phyloP scores from a whole-genome alignment of 177 flowering plant species.

The Vitis hybrid region DNA sequence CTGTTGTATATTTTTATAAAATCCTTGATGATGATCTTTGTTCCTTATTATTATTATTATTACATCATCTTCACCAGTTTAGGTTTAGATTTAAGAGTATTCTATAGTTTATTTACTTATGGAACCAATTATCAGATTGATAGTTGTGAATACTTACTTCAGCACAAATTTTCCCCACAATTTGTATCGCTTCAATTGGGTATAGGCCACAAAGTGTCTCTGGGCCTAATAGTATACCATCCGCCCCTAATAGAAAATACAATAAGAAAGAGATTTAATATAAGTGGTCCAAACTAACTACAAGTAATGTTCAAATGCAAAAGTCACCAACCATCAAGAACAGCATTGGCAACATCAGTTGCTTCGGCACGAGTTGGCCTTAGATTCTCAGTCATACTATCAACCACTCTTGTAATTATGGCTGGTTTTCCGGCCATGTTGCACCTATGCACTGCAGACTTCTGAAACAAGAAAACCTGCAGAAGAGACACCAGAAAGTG shows the following conservation, averaged over 20 bases:
- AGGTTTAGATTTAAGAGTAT: not conserved
- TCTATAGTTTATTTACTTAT: slow-evolving; percentile 1
- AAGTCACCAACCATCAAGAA: slow-evolving; percentile 29
- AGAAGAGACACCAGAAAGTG: not conserved
- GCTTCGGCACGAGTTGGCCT: slow-evolving; percentile 49
- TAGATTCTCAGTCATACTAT: slow-evolving; percentile 33
- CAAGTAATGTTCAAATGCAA: not conserved
- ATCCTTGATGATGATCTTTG: too few species aligned
- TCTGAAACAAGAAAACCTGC: slow-evolving; percentile 33
- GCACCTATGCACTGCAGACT: slow-evolving; percentile 27
- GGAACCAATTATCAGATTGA: not conserved
- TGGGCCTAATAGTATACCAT: slow-evolving; percentile 37
- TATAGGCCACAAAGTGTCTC: slow-evolving; percentile 39
- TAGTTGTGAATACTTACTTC: slow-evolving; percentile 20
- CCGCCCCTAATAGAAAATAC: slow-evolving; percentile 23
- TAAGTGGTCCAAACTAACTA: not conserved
- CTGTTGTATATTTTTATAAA: too few species aligned
- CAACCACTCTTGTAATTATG: slow-evolving; percentile 34
- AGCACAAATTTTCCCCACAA: slow-evolving; percentile 36
- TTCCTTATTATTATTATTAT: too few species aligned
- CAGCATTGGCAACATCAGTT: slow-evolving; percentile 41
- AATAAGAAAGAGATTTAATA: not conserved
- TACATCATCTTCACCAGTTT: not conserved
- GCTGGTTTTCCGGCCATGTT: slow-evolving; percentile 33
- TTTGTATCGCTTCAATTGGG: slow-evolving; percentile 32